Evolutionary conservation across 768 basidiomycete species (phyloP), one percentile per base, ranked within the genome.

Genomic region (Boletus subparvulus): DNA sequence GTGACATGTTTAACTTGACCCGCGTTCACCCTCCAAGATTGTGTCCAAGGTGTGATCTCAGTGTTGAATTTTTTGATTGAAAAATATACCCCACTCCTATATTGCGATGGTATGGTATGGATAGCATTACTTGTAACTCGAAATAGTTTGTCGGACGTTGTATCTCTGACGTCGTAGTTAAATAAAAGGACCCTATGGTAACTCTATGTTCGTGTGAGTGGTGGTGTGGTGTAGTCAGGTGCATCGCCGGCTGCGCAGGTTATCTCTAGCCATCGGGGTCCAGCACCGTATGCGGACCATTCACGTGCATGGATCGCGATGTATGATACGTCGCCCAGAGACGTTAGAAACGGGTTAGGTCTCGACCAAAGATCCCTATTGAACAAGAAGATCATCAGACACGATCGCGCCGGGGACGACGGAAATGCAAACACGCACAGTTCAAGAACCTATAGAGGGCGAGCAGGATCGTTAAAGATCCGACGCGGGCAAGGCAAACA

Each of bases 341-440:
- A 26, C 28, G 44, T 79, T 70, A 89, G 66, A 90, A 88, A 14
- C 86, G 81, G 21, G 83, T 86, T 55, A 90, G 69, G 67, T 90
- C 88, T 28, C 88, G 83, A 8, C 87, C 87, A 69, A 88, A 87
- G 46, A 88, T 86, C 87, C 85, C 85, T 86, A 63, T 43, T 17
- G 37, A 16, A 42, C 37, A 28, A 50, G 28, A 54, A 50, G 33
- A 57, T 32, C 52, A 59, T 68, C 17, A 60, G 47, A 39, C 53
- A 39, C 44, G 46, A 62, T 58, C 55, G 64, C 50, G 21, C 58
- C 55, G 50, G 7, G 28, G 14, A 46, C 12, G 32, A 37, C 57
- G 51, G 52, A 47, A 51, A 58, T 53, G 33, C 21, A 45, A 33
- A 37, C 40, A 64, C 82, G 61, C 60, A 83, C 87, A 88, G 67